These are phyloP conservation scores for Bruguiera sexangula DNA, from an alignment of 345 rosid species.

Conservation along the genomic window DNA sequence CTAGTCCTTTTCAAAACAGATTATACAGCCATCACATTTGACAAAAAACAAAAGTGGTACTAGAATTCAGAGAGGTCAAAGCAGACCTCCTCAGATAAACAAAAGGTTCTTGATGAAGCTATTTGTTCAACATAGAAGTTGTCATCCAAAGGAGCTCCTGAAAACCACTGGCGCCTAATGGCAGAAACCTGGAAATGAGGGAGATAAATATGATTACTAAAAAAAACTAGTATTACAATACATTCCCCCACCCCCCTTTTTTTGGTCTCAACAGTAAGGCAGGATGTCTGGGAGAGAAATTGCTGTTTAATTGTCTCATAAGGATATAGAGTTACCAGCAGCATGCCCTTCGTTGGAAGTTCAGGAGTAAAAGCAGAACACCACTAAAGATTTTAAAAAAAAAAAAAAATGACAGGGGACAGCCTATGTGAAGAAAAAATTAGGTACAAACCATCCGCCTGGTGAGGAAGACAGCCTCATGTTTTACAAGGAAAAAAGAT, in stretches of 20 bases:
- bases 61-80: conserved; percentile 8
- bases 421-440: too few relatives aligned
- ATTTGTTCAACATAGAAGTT: conserved; percentile 48
- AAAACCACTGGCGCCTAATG: conserved; percentile 83
- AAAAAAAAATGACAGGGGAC: too few relatives aligned
- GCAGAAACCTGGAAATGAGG: conserved; percentile 45
- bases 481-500: too few relatives aligned
- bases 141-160: conserved; percentile 44
- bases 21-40: neutral
- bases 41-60: neutral
- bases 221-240: neutral
- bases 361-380: too few relatives aligned
- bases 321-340: too few relatives aligned
- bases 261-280: neutral
- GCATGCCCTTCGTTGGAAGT: too few relatives aligned
- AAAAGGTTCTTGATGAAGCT: conserved; percentile 75
- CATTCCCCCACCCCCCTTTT: neutral
- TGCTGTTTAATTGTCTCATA: too few relatives aligned
- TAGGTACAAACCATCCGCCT: too few relatives aligned
- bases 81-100: conserved; percentile 75
- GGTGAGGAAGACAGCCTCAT: too few relatives aligned
- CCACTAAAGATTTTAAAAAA: too few relatives aligned
- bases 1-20: neutral
- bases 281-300: too few relatives aligned
- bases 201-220: neutral